Percentiles rank a stretch among this genome's conserved stretches.
These are phyloP conservation scores for Lavandula angustifolia DNA, from an alignment of 257 asterid genomes.

Conservation along the genomic window DNA sequence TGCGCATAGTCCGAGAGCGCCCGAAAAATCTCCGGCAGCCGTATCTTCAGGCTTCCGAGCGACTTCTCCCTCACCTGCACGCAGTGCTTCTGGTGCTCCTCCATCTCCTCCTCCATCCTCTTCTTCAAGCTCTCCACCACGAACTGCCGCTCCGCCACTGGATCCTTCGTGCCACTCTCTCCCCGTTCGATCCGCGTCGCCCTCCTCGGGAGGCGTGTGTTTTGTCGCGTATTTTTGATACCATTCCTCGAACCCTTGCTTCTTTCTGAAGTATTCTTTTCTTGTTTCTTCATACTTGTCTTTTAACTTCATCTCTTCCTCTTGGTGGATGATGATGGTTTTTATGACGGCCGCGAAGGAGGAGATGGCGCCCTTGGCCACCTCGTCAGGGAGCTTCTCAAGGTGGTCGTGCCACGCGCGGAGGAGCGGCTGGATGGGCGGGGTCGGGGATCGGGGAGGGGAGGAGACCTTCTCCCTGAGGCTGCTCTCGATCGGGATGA, in stretches of 20 bases:
- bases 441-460: constrained; percentile 56
- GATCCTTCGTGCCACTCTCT: constrained; percentile 57
- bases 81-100: constrained; percentile 73
- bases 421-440: constrained; percentile 82
- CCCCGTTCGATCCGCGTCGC: constrained; percentile 37
- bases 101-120: constrained; percentile 78
- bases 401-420: constrained; percentile 78
- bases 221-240: constrained; percentile 64
- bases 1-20: constrained; percentile 72
- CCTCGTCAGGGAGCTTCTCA: constrained; percentile 91
- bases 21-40: constrained; percentile 87
- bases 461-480: constrained; percentile 69
- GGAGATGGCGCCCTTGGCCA: constrained; percentile 71
- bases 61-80: constrained; percentile 91
- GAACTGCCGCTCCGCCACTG: constrained; percentile 57
- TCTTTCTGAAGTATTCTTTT: constrained; percentile 70
- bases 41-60: constrained; percentile 64
- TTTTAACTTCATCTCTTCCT: constrained; percentile 87
- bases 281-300: constrained; percentile 83
- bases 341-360: constrained; percentile 84
- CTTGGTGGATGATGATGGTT: constrained; percentile 73
- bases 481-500: constrained; percentile 82
- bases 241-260: constrained; percentile 85
- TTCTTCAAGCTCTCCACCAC: constrained; percentile 74
- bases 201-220: constrained; percentile 43